Evolutionary conservation across 2,329 filamentous ascomycete species (phyloP).

Genomic region (Lachnellula occidentalis): DNA sequence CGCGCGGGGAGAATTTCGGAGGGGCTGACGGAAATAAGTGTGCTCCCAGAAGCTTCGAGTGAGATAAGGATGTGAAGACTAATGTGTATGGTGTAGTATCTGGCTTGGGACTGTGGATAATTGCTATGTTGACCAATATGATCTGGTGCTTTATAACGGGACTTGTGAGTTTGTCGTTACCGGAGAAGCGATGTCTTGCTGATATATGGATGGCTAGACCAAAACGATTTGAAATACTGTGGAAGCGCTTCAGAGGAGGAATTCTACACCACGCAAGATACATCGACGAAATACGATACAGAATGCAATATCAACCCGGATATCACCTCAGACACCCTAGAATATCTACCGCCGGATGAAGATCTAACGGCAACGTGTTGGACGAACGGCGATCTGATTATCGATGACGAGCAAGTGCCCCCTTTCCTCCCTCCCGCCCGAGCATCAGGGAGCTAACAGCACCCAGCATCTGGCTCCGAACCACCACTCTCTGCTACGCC

Average conservation of each 20-base stretch:
- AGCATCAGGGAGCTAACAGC: not conserved
- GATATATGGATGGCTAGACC: slow-evolving; percentile 3
- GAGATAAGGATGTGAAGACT: not conserved
- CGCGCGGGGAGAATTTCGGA: slow-evolving; percentile 14
- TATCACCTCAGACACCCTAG: slow-evolving; percentile 11
- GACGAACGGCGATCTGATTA: slow-evolving; percentile 12
- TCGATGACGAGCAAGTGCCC: slow-evolving; percentile 11
- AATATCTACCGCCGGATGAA: slow-evolving; percentile 11
- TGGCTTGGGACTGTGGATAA: slow-evolving; percentile 20
- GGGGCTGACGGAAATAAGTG: slow-evolving; percentile 15
- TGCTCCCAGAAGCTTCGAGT: not conserved
- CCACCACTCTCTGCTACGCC: slow-evolving; percentile 18
- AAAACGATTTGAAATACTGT: slow-evolving; percentile 15
- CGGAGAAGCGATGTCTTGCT: not conserved
- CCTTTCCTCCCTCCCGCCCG: too few relatives aligned
- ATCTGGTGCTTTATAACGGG: slow-evolving; percentile 14
- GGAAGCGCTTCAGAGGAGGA: slow-evolving; percentile 9
- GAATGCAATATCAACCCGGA: slow-evolving; percentile 21
- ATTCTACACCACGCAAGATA: slow-evolving; percentile 12
- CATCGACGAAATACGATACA: slow-evolving; percentile 12
- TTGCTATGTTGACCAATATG: slow-evolving; percentile 21
- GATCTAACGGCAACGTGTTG: slow-evolving; percentile 18
- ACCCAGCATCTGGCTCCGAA: slow-evolving; percentile 17
- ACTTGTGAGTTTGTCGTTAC: slow-evolving; percentile 9
- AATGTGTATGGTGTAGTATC: slow-evolving; percentile 3